Percentiles rank a stretch among this genome's conserved stretches.
Evolutionary conservation across 495 filamentous ascomycete genomes (phyloP).

Genomic region (Glarea lozoyensis): DNA sequence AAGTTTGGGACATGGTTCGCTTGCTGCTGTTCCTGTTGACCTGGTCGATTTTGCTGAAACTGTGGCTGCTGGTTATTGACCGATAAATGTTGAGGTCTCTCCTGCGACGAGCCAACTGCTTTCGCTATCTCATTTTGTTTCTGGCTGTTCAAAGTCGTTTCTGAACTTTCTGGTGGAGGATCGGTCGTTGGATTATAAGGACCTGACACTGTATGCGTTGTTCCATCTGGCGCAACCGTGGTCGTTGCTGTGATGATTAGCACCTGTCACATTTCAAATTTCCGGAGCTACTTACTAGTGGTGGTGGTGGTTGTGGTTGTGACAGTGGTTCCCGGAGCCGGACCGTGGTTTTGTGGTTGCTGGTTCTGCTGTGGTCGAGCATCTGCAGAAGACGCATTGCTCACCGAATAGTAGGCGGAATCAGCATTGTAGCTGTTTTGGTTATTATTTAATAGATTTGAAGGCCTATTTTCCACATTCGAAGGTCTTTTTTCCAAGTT

Average conservation of each 20-base stretch:
- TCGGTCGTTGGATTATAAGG: conserved; percentile 15
- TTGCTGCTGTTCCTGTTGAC: too few relatives aligned
- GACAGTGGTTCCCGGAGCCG: conserved; percentile 10
- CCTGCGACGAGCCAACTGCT: background rate
- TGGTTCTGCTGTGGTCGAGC: background rate
- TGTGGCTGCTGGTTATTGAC: too few relatives aligned
- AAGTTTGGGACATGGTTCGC: too few relatives aligned
- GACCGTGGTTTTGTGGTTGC: background rate
- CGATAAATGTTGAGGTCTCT: background rate
- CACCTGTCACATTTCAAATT: background rate
- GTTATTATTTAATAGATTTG: background rate
- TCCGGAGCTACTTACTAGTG: conserved; percentile 6
- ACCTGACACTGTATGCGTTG: conserved; percentile 10
- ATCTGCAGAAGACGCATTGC: conserved; percentile 7
- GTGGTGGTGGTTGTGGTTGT: conserved; percentile 16
- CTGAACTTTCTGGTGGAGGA: conserved; percentile 11
- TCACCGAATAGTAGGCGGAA: conserved; percentile 14
- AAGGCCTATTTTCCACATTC: too few relatives aligned
- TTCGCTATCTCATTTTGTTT: background rate
- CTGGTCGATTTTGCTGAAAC: too few relatives aligned
- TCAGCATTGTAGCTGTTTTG: conserved; percentile 2
- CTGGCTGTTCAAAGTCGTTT: conserved; percentile 4
- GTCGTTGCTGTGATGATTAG: conserved; percentile 8
- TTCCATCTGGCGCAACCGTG: conserved; percentile 14
- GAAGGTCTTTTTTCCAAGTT: too few relatives aligned